These are phyloP conservation scores for Dictyostelium purpureum DNA, from an alignment of 78 protist genomes.

Conservation along the genomic window DNA sequence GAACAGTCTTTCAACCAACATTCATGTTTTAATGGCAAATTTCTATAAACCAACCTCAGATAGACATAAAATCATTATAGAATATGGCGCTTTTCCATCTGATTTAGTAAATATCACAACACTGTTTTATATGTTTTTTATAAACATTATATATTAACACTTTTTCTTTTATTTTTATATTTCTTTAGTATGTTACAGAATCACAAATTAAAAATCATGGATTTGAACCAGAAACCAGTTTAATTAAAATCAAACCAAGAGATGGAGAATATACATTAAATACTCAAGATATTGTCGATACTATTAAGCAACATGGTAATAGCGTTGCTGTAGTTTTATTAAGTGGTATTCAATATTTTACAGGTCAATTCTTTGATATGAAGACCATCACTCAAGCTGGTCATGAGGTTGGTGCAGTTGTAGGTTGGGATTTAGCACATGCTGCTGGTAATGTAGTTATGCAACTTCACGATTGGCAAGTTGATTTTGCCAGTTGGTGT, in stretches of 20 bases:
- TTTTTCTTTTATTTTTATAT: background rate
- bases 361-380: conserved; percentile 93
- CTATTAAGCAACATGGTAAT: conserved; percentile 79
- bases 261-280: conserved; percentile 78
- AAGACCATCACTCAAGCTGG: conserved; percentile 85
- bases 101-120: conserved; percentile 87
- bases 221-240: conserved; percentile 71
- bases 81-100: conserved; percentile 95
- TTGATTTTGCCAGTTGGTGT: conserved; percentile 97
- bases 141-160: background rate
- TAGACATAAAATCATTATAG: conserved; percentile 91
- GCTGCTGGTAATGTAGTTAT: conserved; percentile 95
- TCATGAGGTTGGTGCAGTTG: conserved; percentile 72
- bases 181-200: conserved; percentile 79
- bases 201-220: conserved; percentile 85
- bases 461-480: conserved; percentile 93
- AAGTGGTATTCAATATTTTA: conserved; percentile 86
- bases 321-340: conserved; percentile 76
- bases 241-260: conserved; percentile 74
- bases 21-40: conserved; percentile 89
- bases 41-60: conserved; percentile 91
- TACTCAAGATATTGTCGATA: conserved; percentile 64
- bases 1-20: conserved; percentile 94
- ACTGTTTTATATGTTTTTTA: no score
- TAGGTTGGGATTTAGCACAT: conserved; percentile 96